Base-by-base conservation (phyloP, 169 alveolate genomes). In the Babesia sp. region DNA sequence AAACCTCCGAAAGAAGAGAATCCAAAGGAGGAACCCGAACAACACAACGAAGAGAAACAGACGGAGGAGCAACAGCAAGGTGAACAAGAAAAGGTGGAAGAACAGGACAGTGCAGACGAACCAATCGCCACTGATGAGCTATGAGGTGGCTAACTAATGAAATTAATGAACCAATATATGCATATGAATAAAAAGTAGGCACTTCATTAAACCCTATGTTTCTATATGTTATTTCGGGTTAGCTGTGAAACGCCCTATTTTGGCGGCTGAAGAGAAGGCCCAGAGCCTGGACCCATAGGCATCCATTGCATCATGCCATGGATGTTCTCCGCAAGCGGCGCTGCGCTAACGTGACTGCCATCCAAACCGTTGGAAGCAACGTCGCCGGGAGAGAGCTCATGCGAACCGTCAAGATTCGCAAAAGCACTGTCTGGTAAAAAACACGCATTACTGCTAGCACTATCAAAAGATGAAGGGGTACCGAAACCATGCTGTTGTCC, bases 401-500 rank as follows among this genome's bases (percentile, higher is more conserved):
- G 59, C 44, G 51, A 29, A 48, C 29, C 63, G 29, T 64, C 74
- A 31, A 64, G 11, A 56, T 29, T 44, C 50, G 48, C 22, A 34
- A 64, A 64, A 26, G 74, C 74, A 22, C 18, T 64, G 48, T 64
- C 74, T n/a, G 74, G 74, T 24, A 64, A 42, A 61, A 46, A 64
- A 20, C 50, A 64, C 3, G 26, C 24, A 36, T 33, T 24, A 44
- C 56, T 4, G 9, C 24, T 48, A 34, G 34, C 3, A 34, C 28
- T 2, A 11, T 45, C 63, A 14, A 11, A 18, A 7, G 51, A 1
- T 12, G 42, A 22, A 12, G 51, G 4, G 16, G 4, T 7, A 11
- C 46, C n/a, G 41, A 37, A 16, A 20, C 61, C 53, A 37, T 3
- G 53, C 33, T 8, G 26, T 8, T 22, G 61, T 12, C 12, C n/a